phyloP scores from a whole-genome alignment of 176 grass and related monocot genomes.

The Oryza meyeriana region DNA sequence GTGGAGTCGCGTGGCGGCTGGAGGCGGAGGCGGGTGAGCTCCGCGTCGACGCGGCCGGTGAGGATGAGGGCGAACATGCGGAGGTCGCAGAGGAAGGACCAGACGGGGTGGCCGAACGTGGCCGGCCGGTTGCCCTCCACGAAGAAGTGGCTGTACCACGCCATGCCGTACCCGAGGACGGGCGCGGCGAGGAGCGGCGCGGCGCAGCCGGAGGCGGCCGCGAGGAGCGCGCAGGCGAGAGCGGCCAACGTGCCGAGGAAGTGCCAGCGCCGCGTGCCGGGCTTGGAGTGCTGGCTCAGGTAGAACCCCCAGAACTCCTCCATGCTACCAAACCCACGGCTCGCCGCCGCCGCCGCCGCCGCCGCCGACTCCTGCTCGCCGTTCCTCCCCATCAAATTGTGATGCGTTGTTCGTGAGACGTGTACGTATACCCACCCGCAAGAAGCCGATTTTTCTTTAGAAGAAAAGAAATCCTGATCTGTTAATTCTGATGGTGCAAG shows the following conservation, averaged over 20 bases:
- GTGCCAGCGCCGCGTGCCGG: conserved; percentile 69
- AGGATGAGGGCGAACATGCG: conserved; percentile 74
- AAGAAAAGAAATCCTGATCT: background rate
- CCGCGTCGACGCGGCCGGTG: conserved; percentile 60
- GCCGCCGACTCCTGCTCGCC: background rate
- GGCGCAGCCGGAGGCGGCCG: conserved; percentile 46
- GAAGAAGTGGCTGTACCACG: conserved; percentile 93
- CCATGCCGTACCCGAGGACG: conserved; percentile 63
- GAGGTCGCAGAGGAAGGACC: conserved; percentile 77
- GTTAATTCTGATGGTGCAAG: background rate
- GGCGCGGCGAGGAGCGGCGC: conserved; percentile 42
- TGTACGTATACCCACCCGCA: background rate
- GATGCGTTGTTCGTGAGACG: background rate
- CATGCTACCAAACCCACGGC: conserved; percentile 51
- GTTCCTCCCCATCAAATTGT: conserved; percentile 5
- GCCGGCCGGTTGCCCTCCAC: conserved; percentile 71
- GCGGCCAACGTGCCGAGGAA: conserved; percentile 61
- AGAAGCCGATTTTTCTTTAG: background rate
- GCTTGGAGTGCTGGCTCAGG: conserved; percentile 81
- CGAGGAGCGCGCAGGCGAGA: conserved; percentile 44
- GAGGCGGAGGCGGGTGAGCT: conserved; percentile 62
- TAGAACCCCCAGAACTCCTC: conserved; percentile 89
- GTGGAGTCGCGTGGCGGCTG: background rate
- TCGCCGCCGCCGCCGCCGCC: background rate
- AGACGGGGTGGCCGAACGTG: conserved; percentile 71